Evolutionary conservation across 148 eudicot species (phyloP).

Genomic region (Rhododendron mucronatum): DNA sequence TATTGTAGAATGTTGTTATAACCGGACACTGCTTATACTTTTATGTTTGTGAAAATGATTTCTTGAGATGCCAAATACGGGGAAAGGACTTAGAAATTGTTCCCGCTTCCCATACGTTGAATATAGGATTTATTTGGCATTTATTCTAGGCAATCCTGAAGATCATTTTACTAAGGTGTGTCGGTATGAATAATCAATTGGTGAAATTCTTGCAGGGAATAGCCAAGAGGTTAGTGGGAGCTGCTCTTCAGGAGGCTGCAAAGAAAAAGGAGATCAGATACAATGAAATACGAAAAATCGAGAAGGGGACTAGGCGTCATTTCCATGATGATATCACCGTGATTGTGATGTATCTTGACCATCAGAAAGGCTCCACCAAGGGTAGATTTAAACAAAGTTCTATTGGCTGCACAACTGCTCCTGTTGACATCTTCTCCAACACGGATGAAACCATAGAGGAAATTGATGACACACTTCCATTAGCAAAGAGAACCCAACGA

Average conservation of each 20-base stretch:
- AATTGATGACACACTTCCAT: neutral
- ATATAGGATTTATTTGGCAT: neutral
- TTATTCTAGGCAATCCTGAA: neutral
- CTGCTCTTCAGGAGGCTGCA: conserved; percentile 46
- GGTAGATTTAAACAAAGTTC: conserved; percentile 14
- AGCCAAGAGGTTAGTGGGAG: conserved; percentile 40
- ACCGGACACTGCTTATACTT: neutral
- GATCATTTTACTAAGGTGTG: neutral
- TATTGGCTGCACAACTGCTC: conserved; percentile 34
- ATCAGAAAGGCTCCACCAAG: conserved; percentile 7
- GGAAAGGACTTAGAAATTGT: neutral
- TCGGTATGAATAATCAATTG: neutral
- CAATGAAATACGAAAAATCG: conserved; percentile 38
- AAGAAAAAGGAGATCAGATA: conserved; percentile 47
- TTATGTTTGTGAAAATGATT: neutral
- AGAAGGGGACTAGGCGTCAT: conserved; percentile 43
- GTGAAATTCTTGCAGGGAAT: conserved; percentile 33
- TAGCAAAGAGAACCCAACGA: conserved; percentile 1
- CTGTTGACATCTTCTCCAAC: conserved; percentile 34
- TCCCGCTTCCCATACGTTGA: neutral
- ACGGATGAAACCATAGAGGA: conserved; percentile 9
- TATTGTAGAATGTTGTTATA: neutral
- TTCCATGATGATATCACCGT: conserved; percentile 56
- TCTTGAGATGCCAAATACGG: neutral
- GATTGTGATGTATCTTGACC: conserved; percentile 46